Conservation (phyloP, 306 rosid genomes). For the Cercis canadensis region DNA sequence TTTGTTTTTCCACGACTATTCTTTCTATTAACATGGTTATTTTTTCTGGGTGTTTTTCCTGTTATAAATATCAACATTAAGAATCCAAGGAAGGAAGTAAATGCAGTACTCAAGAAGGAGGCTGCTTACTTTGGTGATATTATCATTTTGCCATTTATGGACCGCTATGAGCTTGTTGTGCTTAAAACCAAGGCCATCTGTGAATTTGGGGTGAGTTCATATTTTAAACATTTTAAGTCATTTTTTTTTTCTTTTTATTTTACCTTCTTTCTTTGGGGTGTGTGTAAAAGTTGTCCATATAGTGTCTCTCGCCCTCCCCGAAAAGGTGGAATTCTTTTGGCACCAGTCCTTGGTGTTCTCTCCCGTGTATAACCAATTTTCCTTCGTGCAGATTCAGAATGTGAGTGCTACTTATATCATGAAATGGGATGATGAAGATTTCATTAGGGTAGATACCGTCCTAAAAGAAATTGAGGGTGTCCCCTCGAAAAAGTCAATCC, state of each 20-base stretch:
- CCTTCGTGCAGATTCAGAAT: conserved; percentile 54
- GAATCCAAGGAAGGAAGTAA: conserved; percentile 96
- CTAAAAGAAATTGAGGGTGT: conserved; percentile 65
- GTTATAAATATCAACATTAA: conserved; percentile 33
- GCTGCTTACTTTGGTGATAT: conserved; percentile 73
- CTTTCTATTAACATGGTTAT: neutral
- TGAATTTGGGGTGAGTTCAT: conserved; percentile 76
- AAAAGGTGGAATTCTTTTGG: conserved; percentile 15
- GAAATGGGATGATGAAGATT: conserved; percentile 84
- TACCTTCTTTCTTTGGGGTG: too few relatives aligned
- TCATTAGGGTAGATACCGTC: conserved; percentile 67
- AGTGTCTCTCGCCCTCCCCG: neutral
- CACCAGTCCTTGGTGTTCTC: conserved; percentile 19
- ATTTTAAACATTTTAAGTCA: conserved; percentile 3
- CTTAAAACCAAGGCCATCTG: conserved; percentile 77
- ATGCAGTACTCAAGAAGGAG: conserved; percentile 74
- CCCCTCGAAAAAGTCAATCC: too few relatives aligned
- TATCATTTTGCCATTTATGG: conserved; percentile 73
- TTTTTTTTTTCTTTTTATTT: neutral
- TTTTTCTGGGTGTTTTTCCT: neutral
- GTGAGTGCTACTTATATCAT: conserved; percentile 64
- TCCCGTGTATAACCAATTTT: conserved; percentile 33
- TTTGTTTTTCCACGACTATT: neutral
- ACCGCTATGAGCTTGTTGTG: conserved; percentile 76
- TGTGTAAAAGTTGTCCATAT: neutral